A percentile compares a stretch with the other conserved stretches of the same genome.
Evolutionary conservation across 345 rosid genomes (phyloP).

Genomic region (Crucihimalaya himalaica): DNA sequence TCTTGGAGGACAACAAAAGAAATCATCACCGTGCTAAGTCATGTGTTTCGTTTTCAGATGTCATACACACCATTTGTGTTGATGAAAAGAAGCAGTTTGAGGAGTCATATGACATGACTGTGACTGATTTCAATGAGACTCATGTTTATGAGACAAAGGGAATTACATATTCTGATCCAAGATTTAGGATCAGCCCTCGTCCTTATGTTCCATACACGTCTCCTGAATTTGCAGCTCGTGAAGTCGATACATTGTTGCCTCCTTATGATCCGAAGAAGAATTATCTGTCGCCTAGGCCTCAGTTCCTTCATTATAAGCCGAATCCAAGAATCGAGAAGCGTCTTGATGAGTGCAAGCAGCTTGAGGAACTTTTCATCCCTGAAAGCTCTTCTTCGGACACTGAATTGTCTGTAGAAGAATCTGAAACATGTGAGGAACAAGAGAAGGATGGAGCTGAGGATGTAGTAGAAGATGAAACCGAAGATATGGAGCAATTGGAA

Average conservation of each 20-base stretch:
- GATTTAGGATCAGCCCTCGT: slow-evolving; percentile 48
- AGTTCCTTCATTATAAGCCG: slow-evolving; percentile 61
- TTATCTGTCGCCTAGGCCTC: slow-evolving; percentile 69
- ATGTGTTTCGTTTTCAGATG: slow-evolving; percentile 51
- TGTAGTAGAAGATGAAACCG: slow-evolving; percentile 27
- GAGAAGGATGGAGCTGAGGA: slow-evolving; percentile 40
- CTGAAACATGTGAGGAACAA: slow-evolving; percentile 50
- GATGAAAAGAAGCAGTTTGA: slow-evolving; percentile 21
- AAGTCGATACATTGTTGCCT: slow-evolving; percentile 55
- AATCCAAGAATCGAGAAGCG: slow-evolving; percentile 56
- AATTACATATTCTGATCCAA: slow-evolving; percentile 50
- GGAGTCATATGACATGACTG: slow-evolving; percentile 40
- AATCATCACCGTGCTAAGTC: slow-evolving; percentile 41
- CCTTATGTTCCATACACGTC: slow-evolving; percentile 38
- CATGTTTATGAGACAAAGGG: slow-evolving; percentile 39
- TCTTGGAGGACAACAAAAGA: slow-evolving; percentile 41
- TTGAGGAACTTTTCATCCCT: slow-evolving; percentile 52
- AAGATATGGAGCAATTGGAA: slow-evolving; percentile 19
- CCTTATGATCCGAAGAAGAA: slow-evolving; percentile 68
- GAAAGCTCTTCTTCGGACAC: slow-evolving; percentile 51
- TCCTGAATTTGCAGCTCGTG: slow-evolving; percentile 57
- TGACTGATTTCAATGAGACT: slow-evolving; percentile 40
- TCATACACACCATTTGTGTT: slow-evolving; percentile 42
- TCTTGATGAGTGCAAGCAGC: slow-evolving; percentile 47
- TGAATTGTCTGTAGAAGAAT: slow-evolving; percentile 53